phyloP scores from a whole-genome alignment of 1,284 basidiomycete genomes.

The Kalmanozyma brasiliensis region DNA sequence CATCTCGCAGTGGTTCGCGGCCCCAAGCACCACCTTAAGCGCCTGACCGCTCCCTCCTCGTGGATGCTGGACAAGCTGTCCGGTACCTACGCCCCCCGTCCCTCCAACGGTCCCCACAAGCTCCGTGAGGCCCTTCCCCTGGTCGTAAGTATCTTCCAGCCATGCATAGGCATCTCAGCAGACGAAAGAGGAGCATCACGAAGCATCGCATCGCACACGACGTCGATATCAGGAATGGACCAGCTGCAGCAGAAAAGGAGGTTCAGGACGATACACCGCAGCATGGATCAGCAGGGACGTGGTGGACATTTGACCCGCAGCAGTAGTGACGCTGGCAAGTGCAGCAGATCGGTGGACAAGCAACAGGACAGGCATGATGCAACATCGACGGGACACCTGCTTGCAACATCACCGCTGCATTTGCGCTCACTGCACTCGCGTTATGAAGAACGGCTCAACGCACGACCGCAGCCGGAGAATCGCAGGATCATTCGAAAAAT shows the following conservation, averaged over 20 bases:
- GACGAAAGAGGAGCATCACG: slow-evolving; percentile 11
- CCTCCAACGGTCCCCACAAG: slow-evolving; percentile 98
- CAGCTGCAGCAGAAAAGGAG: not conserved
- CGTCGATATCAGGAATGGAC: not conserved
- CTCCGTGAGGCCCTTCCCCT: slow-evolving; percentile 89
- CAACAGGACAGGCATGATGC: no score
- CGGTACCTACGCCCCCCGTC: slow-evolving; percentile 96
- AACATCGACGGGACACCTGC: no score
- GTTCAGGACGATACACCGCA: no score
- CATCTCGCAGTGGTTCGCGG: slow-evolving; percentile 73
- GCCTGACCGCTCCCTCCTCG: slow-evolving; percentile 93
- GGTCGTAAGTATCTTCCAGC: slow-evolving; percentile 64
- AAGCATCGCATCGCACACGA: not conserved
- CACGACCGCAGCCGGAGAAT: not conserved
- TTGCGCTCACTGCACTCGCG: no score
- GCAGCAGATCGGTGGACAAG: no score
- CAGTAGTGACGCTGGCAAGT: no score
- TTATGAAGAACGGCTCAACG: no score
- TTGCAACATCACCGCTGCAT: no score
- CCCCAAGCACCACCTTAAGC: slow-evolving; percentile 99
- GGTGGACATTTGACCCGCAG: no score
- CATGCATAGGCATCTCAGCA: slow-evolving; percentile 6
- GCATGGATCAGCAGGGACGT: no score
- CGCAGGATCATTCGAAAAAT: no score
- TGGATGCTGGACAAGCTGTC: slow-evolving; percentile 99